Percentiles rank a stretch among this genome's conserved stretches.
Conservation (phyloP, 306 rosid genomes). For the Vigna trinervia region DNA sequence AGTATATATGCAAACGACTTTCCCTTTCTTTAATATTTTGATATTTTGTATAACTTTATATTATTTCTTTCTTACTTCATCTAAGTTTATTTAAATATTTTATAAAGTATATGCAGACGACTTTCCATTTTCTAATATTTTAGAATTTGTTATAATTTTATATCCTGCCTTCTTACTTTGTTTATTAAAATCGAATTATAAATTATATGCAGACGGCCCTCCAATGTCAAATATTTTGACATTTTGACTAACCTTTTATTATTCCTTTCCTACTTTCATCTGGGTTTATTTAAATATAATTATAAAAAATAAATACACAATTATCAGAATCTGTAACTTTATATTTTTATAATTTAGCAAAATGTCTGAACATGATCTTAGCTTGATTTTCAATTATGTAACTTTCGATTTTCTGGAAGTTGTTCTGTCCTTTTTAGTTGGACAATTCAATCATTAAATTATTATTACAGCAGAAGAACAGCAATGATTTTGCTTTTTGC, state of each 20-base stretch:
- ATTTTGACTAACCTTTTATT: background rate
- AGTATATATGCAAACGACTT: constrained; percentile 8
- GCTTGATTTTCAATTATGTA: background rate
- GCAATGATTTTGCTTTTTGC: constrained; percentile 23
- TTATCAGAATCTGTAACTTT: background rate
- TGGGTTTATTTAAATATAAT: constrained; percentile 15
- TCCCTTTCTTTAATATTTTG: background rate
- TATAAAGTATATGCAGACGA: background rate
- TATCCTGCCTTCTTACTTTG: background rate
- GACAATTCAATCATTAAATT: constrained; percentile 33
- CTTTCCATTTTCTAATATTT: constrained; percentile 9
- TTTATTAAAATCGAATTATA: constrained; percentile 17
- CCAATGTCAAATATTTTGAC: background rate
- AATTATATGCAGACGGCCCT: background rate
- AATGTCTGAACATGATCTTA: background rate
- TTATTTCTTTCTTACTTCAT: background rate
- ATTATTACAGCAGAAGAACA: constrained; percentile 33
- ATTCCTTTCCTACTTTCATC: background rate
- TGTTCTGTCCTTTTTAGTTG: constrained; percentile 41
- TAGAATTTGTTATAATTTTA: background rate
- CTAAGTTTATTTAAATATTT: constrained; percentile 9
- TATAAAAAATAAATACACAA: background rate
- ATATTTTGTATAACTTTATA: background rate
- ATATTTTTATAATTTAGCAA: background rate
- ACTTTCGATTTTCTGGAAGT: constrained; percentile 38